phyloP scores from a whole-genome alignment of 495 filamentous ascomycete species.

The Sphaerosporella brunnea region DNA sequence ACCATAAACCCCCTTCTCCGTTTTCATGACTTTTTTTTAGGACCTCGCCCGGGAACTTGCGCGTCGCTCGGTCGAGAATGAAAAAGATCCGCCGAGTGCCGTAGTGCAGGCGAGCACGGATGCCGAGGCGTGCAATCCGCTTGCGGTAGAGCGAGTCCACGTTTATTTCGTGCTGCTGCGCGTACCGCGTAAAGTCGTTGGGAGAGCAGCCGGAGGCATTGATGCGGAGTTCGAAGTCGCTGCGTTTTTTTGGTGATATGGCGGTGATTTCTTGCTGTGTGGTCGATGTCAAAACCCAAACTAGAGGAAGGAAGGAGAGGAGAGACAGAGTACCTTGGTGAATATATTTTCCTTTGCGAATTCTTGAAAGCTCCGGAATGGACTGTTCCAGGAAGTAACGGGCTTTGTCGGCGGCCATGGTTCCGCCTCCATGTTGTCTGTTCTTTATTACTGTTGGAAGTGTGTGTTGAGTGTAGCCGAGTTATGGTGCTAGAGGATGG shows the following conservation, averaged over 20 bases:
- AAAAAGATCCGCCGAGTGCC: conserved; percentile 72
- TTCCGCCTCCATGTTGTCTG: too few relatives aligned
- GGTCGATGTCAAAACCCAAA: too few relatives aligned
- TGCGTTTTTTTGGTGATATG: conserved; percentile 74
- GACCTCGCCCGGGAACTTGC: conserved; percentile 69
- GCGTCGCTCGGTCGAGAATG: conserved; percentile 71
- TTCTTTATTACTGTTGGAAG: too few relatives aligned
- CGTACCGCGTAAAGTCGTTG: conserved; percentile 68
- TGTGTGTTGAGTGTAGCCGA: too few relatives aligned
- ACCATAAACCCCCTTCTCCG: too few relatives aligned
- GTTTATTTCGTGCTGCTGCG: conserved; percentile 79
- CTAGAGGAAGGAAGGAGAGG: conserved; percentile 4
- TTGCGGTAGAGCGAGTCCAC: conserved; percentile 66
- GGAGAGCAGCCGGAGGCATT: conserved; percentile 60
- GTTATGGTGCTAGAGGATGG: too few relatives aligned
- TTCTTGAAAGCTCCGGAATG: conserved; percentile 75
- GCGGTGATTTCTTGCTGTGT: conserved; percentile 71
- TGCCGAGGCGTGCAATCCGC: conserved; percentile 57
- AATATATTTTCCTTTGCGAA: conserved; percentile 80
- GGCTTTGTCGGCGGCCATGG: conserved; percentile 63
- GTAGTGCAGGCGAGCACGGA: conserved; percentile 42
- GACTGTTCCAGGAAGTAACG: conserved; percentile 84
- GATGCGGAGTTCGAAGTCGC: conserved; percentile 81
- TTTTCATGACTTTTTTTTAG: too few relatives aligned
- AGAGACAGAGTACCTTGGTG: conserved; percentile 45